Evolutionary conservation across 2,329 filamentous ascomycete species (phyloP).

Genomic region (Lachnellula cervina): DNA sequence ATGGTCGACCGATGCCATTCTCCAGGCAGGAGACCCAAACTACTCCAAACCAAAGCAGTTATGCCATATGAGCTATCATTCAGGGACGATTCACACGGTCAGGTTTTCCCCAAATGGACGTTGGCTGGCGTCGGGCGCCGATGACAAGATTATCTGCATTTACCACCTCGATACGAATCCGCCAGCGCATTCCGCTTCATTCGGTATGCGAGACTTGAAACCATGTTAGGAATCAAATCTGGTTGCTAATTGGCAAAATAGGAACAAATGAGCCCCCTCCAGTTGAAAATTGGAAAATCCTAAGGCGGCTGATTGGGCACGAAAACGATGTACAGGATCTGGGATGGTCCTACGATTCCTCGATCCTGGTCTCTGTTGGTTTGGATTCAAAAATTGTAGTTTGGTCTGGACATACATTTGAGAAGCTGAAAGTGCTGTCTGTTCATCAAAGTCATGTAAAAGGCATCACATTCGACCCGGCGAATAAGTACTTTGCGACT

Average conservation of each 20-base stretch:
- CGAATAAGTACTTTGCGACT: constrained; percentile 98
- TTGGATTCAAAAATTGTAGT: constrained; percentile 97
- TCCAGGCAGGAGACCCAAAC: constrained; percentile 67
- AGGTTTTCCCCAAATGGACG: constrained; percentile 93
- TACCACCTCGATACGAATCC: constrained; percentile 79
- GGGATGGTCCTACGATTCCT: constrained; percentile 94
- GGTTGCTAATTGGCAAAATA: constrained; percentile 13
- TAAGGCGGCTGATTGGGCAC: constrained; percentile 87
- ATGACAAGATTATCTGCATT: constrained; percentile 98
- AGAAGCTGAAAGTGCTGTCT: constrained; percentile 90
- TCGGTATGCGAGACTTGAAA: constrained; percentile 53
- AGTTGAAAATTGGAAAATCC: constrained; percentile 97
- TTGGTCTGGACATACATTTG: constrained; percentile 97
- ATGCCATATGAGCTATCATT: constrained; percentile 97
- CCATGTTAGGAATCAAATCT: constrained; percentile 15
- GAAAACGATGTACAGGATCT: constrained; percentile 98
- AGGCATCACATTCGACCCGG: constrained; percentile 95
- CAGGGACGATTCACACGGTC: constrained; percentile 94
- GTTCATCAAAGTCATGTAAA: constrained; percentile 98
- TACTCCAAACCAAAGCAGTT: constrained; percentile 84
- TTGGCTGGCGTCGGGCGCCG: constrained; percentile 93
- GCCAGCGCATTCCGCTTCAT: constrained; percentile 70
- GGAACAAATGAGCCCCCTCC: constrained; percentile 85
- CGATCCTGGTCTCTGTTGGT: constrained; percentile 90
- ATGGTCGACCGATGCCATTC: constrained; percentile 94